Conservation (phyloP, 73 alveolate genomes). For the Loxodes magnus region DNA sequence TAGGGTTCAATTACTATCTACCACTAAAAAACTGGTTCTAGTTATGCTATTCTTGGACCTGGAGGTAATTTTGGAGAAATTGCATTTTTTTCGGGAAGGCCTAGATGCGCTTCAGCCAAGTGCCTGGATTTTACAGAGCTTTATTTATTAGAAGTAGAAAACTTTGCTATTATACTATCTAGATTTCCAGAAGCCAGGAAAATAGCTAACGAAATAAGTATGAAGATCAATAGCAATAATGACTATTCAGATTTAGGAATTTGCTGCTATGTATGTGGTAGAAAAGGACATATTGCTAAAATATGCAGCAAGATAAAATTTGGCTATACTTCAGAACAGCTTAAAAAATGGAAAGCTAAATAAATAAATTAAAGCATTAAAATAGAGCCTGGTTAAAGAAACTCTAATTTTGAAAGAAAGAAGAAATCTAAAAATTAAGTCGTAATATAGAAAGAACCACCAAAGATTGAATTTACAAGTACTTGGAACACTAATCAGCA, state of each 20-base stretch:
- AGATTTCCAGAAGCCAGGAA: background rate
- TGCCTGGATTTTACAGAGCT: background rate
- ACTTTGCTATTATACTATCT: background rate
- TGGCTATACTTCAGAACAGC: no score
- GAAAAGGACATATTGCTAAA: background rate
- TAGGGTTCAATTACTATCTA: background rate
- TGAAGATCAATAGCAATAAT: background rate
- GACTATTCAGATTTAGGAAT: background rate
- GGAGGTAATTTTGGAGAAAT: background rate
- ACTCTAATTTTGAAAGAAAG: no score
- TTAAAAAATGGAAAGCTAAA: no score
- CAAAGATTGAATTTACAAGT: no score
- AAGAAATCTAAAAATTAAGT: no score
- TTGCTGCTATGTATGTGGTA: background rate
- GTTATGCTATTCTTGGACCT: background rate
- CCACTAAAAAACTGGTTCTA: background rate
- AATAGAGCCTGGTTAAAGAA: no score
- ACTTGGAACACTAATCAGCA: no score
- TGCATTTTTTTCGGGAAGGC: background rate
- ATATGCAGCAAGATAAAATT: background rate
- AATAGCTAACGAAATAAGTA: background rate
- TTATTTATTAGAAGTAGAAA: background rate
- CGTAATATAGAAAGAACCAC: no score
- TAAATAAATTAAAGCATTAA: no score
- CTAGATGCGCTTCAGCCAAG: conserved; percentile 3